Evolutionary conservation across 208 protist genomes (phyloP).

Genomic region (Wallacemonas sp.): DNA sequence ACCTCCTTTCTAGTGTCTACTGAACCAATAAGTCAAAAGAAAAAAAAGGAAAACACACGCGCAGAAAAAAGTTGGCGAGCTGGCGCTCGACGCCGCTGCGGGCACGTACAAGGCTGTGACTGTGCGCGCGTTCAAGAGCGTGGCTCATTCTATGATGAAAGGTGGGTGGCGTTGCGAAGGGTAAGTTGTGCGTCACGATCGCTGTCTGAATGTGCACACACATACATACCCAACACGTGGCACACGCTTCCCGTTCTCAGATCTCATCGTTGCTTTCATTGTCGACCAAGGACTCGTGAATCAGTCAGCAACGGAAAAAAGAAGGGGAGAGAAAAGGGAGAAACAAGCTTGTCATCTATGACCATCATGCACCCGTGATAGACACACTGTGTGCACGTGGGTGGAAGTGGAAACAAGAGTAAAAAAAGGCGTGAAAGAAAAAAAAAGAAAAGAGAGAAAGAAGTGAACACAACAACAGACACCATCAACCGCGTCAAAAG

Average conservation of each 20-base stretch:
- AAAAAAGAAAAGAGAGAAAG: neutral
- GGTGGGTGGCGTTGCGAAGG: too few relatives aligned
- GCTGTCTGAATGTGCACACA: too few relatives aligned
- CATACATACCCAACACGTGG: too few relatives aligned
- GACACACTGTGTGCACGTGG: neutral
- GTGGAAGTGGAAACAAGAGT: neutral
- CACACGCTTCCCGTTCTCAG: too few relatives aligned
- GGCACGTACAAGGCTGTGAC: too few relatives aligned
- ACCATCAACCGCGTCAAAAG: neutral
- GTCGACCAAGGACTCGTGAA: too few relatives aligned
- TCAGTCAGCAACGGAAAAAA: constrained; percentile 7
- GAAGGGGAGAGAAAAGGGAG: neutral
- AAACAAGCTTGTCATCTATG: neutral
- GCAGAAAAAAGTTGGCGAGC: neutral
- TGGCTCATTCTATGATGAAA: too few relatives aligned
- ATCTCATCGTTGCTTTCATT: too few relatives aligned
- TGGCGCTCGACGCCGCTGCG: neutral
- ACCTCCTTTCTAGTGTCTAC: constrained; percentile 11
- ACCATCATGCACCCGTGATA: too few relatives aligned
- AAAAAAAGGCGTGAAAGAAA: neutral
- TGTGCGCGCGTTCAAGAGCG: too few relatives aligned
- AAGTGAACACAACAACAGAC: neutral
- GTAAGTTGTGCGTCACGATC: too few relatives aligned
- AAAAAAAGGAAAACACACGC: neutral
- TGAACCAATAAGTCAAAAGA: constrained; percentile 5